phyloP scores from a whole-genome alignment of 768 basidiomycete species.

The Rhizopogon vulgaris region DNA sequence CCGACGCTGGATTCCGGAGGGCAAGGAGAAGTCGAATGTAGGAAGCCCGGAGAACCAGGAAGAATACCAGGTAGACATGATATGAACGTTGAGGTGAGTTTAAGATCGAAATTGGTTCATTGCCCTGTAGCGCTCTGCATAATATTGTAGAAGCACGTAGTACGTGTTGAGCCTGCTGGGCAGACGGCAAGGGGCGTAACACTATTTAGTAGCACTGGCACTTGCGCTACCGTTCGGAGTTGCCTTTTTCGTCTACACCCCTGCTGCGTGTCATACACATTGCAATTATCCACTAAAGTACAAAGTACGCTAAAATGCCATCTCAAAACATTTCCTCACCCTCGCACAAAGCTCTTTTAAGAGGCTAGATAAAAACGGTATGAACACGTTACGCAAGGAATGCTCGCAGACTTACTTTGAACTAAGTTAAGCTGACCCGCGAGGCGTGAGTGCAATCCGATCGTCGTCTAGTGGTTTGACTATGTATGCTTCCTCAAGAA shows the following conservation, averaged over 20 bases:
- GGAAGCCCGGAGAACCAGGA: slow-evolving; percentile 53
- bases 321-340: neutral
- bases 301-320: neutral
- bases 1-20: slow-evolving; percentile 73
- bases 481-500: slow-evolving; percentile 23
- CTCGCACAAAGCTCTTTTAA: neutral
- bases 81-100: neutral
- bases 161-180: slow-evolving; percentile 1
- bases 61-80: slow-evolving; percentile 51
- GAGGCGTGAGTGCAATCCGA: slow-evolving; percentile 22
- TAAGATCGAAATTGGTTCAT: neutral
- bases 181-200: neutral
- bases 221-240: neutral
- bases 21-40: slow-evolving; percentile 57
- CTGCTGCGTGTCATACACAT: too few species aligned
- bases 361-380: neutral
- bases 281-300: neutral
- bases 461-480: slow-evolving; percentile 25
- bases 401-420: neutral
- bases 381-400: neutral
- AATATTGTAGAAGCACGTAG: slow-evolving; percentile 1
- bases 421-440: neutral
- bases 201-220: too few species aligned
- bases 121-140: neutral
- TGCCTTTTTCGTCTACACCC: neutral